A percentile compares a stretch with the other conserved stretches of the same genome.
Conservation (phyloP, 129 eudicot species). For the Logfia minima region DNA sequence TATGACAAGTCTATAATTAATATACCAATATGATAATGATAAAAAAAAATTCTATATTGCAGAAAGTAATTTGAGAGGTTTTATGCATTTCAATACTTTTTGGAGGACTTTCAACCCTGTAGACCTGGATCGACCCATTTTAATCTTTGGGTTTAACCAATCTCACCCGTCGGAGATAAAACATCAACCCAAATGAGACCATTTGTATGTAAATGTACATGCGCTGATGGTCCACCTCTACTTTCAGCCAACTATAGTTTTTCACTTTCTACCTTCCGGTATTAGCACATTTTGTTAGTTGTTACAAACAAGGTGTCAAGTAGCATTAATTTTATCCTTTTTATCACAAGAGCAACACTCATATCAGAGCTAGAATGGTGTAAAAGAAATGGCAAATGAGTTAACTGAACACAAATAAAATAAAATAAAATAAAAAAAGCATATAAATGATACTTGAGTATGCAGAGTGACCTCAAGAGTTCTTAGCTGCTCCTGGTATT, state of each 20-base stretch:
- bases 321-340: background rate
- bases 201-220: background rate
- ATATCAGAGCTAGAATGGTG: background rate
- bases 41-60: too few relatives aligned
- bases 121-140: background rate
- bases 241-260: background rate
- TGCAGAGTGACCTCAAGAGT: conserved; percentile 78
- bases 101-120: background rate
- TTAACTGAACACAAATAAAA: background rate
- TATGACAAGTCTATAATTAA: background rate
- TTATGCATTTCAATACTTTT: too few relatives aligned
- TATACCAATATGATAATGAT: background rate
- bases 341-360: background rate
- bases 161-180: background rate
- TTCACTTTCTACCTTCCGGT: background rate
- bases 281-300: background rate
- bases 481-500: conserved; percentile 92
- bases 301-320: background rate
- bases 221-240: background rate
- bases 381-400: background rate
- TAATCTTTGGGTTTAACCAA: too few relatives aligned
- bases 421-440: background rate
- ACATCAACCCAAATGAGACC: background rate
- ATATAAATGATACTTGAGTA: background rate
- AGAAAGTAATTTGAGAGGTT: too few relatives aligned